A percentile compares a stretch with the other conserved stretches of the same genome.
Conservation (phyloP, 169 alveolate species). For the Cryptosporidium sp. region DNA sequence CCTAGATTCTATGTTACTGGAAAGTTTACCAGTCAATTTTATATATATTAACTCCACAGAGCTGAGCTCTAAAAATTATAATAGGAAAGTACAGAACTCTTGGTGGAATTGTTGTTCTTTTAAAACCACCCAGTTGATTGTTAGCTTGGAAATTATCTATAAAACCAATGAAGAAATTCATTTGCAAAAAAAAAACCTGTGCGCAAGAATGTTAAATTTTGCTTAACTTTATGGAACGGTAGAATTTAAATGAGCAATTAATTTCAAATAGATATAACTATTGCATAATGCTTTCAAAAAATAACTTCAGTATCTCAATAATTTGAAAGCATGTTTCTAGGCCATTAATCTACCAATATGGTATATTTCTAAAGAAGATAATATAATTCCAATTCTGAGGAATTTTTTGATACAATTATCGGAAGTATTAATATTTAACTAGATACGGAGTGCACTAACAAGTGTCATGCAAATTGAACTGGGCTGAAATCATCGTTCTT, state of each 20-base stretch:
- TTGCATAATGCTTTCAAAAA: neutral
- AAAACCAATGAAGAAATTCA: neutral
- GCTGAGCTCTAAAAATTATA: neutral
- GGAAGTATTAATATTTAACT: neutral
- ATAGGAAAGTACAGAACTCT: neutral
- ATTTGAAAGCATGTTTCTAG: neutral
- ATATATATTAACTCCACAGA: neutral
- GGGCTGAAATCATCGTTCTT: neutral
- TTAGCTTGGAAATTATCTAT: neutral
- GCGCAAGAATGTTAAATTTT: neutral
- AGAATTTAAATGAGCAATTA: neutral
- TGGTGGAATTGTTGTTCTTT: neutral
- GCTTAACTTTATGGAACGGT: neutral
- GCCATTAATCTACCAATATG: neutral
- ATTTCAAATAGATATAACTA: neutral
- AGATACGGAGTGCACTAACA: neutral
- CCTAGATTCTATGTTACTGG: neutral
- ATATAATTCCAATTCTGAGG: constrained; percentile 1
- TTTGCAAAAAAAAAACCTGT: neutral
- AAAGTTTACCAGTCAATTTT: neutral
- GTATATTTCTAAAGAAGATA: neutral
- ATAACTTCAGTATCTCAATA: neutral
- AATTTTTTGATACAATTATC: constrained; percentile 7
- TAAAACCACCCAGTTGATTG: neutral
- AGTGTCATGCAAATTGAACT: neutral